Conservation (phyloP, 306 rosid genomes). For the Vigna angularis region DNA sequence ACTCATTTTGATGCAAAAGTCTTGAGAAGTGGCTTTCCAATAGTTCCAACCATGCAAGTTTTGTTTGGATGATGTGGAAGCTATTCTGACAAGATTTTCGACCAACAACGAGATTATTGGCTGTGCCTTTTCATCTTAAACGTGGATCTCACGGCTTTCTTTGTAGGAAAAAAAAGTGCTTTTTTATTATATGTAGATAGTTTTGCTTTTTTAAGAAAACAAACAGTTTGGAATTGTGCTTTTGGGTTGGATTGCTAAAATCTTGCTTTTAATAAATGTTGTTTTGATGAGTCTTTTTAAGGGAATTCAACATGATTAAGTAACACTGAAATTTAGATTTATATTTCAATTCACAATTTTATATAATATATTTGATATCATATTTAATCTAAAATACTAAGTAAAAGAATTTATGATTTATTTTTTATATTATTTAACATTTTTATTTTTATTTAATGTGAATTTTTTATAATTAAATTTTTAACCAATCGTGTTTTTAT, state of each 20-base stretch:
- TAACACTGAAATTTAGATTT: no score
- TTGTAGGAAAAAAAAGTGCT: not conserved
- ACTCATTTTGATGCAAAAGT: not conserved
- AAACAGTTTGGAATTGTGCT: not conserved
- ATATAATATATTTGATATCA: no score
- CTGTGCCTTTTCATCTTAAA: not conserved
- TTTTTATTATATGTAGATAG: not conserved
- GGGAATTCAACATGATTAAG: no score
- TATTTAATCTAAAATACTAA: no score
- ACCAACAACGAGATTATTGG: not conserved
- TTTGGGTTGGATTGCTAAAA: not conserved
- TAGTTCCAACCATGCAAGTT: not conserved
- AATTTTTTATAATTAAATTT: no score
- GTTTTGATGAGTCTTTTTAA: no score
- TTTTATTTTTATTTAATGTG: no score
- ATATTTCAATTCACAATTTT: no score
- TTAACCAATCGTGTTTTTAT: no score
- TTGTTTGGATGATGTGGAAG: not conserved
- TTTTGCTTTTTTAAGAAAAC: not conserved
- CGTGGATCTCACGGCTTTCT: constrained; percentile 7
- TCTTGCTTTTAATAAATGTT: no score
- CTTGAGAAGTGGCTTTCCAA: constrained; percentile 9
- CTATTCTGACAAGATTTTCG: constrained; percentile 34
- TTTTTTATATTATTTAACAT: no score
- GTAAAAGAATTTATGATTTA: no score